Base-by-base conservation (phyloP, 768 basidiomycete species). In the Termitomyces titanicus region DNA sequence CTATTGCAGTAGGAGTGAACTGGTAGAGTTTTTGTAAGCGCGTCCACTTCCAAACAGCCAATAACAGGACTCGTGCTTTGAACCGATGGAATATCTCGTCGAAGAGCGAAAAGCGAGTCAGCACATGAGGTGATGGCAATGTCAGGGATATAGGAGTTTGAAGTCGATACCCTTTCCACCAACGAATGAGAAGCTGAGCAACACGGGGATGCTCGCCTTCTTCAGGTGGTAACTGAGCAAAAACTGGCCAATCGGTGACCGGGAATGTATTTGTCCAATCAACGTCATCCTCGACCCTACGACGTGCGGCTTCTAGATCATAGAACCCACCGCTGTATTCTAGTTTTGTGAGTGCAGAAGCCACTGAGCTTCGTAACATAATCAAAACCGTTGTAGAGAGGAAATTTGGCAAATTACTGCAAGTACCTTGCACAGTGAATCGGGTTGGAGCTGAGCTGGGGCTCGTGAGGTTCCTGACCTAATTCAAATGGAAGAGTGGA, bases 71-170 rank as follows among this genome's bases (percentile, higher is more conserved):
- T 37, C 47, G 52, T 29, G 52, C 56, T 9, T n/a, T 4, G 2
- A 40, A 43, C 8, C 31, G 27, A 24, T 24, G 20, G 33, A 37
- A 51, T 24, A 56, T 38, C 17, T 17, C 17, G 11, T 20, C n/a
- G 0, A 64, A 27, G 10, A 60, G 44, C 13, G 47, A n/a, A 29
- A 46, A 53, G 24, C 57, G 55, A 27, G 54, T 55, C 17, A 56
- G 43, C 5, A 53, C 48, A n/a, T 55, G 33, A 6, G 59, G 45
- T 5, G 51, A 57, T 15, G 63, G 61, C 24, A 64, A 45, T 34
- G 56, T 56, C n/a, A 64, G 56, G 29, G n/a, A 33, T 13, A 60
- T 31, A 10, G 48, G 33, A 37, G 10, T 13, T 12, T 5, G 8
- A 18, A 29, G 35, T 9, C 3, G 11, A 42, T 24, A 18, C 7